These are phyloP conservation scores for Histomonas meleagridis DNA, from an alignment of 208 protist genomes.

Conservation along the genomic window DNA sequence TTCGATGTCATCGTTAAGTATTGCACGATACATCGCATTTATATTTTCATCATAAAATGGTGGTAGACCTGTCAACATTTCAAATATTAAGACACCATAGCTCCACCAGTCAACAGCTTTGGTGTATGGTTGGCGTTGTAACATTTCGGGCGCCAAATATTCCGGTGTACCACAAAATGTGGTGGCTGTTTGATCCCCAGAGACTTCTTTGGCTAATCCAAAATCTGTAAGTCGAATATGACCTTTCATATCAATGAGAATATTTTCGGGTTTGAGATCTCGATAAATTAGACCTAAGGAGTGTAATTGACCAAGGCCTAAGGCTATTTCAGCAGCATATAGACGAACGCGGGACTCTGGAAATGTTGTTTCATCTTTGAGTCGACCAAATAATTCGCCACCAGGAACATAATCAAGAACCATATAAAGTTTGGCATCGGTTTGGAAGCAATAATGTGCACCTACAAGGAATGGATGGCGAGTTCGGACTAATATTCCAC, in stretches of 20 bases:
- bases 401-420: conserved; percentile 55
- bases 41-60: conserved; percentile 29
- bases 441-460: conserved; percentile 51
- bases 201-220: conserved; percentile 51
- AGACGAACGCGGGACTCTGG: neutral
- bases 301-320: conserved; percentile 55
- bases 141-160: conserved; percentile 58
- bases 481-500: neutral
- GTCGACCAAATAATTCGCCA: conserved; percentile 54
- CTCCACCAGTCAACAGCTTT: conserved; percentile 62
- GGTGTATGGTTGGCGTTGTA: conserved; percentile 55
- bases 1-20: neutral
- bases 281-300: conserved; percentile 49
- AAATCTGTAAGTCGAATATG: conserved; percentile 76
- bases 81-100: conserved; percentile 59
- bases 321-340: conserved; percentile 48
- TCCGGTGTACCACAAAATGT: conserved; percentile 64
- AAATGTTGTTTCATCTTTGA: conserved; percentile 44
- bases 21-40: neutral
- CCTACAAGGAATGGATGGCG: conserved; percentile 47
- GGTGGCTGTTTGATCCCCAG: neutral
- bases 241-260: conserved; percentile 53
- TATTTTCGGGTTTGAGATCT: conserved; percentile 59
- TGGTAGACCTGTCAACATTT: conserved; percentile 58
- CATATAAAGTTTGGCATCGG: conserved; percentile 47